Evolutionary conservation across 495 filamentous ascomycete species (phyloP).

Genomic region (Cairneyella variabilis): DNA sequence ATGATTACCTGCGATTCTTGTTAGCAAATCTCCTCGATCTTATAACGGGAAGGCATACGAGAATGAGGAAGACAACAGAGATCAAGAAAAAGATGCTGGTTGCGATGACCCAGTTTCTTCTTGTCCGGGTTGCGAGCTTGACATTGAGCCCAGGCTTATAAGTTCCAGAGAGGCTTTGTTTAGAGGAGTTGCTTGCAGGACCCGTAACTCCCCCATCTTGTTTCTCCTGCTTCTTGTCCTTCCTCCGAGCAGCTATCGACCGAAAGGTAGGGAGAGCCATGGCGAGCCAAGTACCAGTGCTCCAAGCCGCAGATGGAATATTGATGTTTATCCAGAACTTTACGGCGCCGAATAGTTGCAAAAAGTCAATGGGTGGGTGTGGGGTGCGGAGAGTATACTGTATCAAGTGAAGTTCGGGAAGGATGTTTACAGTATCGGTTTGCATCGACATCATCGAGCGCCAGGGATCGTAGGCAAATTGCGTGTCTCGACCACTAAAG

Average conservation of each 20-base stretch:
- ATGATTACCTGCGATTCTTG: conserved; percentile 50
- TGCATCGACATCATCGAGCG: too few species aligned
- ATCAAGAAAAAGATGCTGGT: conserved; percentile 68
- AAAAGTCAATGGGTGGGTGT: too few species aligned
- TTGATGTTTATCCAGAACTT: too few species aligned
- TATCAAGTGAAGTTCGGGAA: too few species aligned
- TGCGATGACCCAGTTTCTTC: conserved; percentile 50
- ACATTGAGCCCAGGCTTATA: conserved; percentile 26
- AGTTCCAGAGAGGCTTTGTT: conserved; percentile 13
- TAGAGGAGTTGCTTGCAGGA: conserved; percentile 9
- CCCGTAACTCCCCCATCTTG: conserved; percentile 2
- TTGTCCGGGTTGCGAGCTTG: conserved; percentile 53
- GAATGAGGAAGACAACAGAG: conserved; percentile 69
- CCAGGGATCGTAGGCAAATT: too few species aligned
- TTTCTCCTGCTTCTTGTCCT: conserved; percentile 14
- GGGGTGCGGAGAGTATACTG: too few species aligned
- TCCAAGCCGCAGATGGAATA: too few species aligned
- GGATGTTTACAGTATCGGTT: too few species aligned
- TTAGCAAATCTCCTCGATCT: too few species aligned
- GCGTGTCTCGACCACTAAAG: too few species aligned
- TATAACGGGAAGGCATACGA: conserved; percentile 49
- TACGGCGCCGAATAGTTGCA: too few species aligned
- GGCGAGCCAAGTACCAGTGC: background rate
- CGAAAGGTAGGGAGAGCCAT: conserved; percentile 31
- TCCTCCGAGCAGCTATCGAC: conserved; percentile 16